Conservation (phyloP, 192 early-diverging fungal genomes). For the Backusella mclennaniae region DNA sequence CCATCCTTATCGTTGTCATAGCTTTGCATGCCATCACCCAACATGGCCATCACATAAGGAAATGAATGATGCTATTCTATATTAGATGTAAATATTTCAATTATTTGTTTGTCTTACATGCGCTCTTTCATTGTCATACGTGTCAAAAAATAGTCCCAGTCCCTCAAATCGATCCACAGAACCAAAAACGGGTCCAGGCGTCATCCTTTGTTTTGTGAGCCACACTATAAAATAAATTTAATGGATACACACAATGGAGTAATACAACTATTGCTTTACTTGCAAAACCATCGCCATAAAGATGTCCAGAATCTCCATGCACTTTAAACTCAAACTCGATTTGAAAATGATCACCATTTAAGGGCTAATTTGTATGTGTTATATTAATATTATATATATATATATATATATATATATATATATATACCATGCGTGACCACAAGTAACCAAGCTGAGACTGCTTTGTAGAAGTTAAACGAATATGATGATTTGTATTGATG, state of each 20-base stretch:
- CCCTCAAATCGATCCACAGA: conserved; percentile 84
- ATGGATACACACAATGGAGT: too few species aligned
- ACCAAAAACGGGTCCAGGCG: conserved; percentile 87
- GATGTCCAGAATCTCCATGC: conserved; percentile 63
- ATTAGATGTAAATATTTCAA: background rate
- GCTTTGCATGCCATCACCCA: conserved; percentile 83
- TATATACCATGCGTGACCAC: conserved; percentile 72
- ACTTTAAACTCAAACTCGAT: conserved; percentile 95
- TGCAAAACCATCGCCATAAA: conserved; percentile 97
- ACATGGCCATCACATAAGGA: conserved; percentile 91
- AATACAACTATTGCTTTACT: conserved; percentile 14
- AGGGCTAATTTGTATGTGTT: conserved; percentile 49
- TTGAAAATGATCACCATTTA: conserved; percentile 66
- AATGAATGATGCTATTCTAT: conserved; percentile 55
- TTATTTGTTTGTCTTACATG: conserved; percentile 32
- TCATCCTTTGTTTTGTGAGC: conserved; percentile 74
- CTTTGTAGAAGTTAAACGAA: conserved; percentile 83
- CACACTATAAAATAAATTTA: conserved; percentile 51
- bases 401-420: too few species aligned
- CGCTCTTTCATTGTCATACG: conserved; percentile 80
- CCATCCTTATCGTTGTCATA: conserved; percentile 91
- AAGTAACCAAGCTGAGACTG: conserved; percentile 79
- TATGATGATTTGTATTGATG: conserved; percentile 82
- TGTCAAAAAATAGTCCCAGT: conserved; percentile 95
- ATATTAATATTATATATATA: background rate